Base-by-base conservation (phyloP, 164 flowering plant genomes). In the Stephania yunnanensis region DNA sequence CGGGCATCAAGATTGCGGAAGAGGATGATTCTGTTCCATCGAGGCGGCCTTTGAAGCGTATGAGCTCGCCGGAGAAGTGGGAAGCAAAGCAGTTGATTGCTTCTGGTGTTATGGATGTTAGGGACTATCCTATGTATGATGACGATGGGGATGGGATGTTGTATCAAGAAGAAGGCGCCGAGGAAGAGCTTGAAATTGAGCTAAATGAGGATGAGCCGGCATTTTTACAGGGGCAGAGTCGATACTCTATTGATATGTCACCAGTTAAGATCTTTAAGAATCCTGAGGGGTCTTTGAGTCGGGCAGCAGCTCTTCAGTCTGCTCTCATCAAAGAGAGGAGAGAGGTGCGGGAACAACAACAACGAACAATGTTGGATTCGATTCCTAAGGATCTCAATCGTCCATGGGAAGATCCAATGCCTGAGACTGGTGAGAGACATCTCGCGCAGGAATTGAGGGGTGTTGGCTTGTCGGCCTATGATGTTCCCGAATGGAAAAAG, bases 401-500 rank as follows among this genome's bases (percentile, higher is more conserved):
- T 44, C 98, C 97, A 10, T 95, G 98, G 98, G 98, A 95, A 81
- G 97, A 92, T 64, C 98, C 98, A 69, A 95, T 95, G 98, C 97
- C 98, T 1, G 98, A 95, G 87, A 85, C 94, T 0, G 98, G 98
- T 75, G 98, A 95, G 86, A 87, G 98, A 85, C 97, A 91, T 84
- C 91, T 95, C 69, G 97, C 98, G 4, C 98, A 95, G 85, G 98
- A 92, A 84, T 88, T 95, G 68, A 91, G 97, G 76, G 98, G 98
- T 77, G 98, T 92, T 61, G 97, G 98, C 0, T 79, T 95, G 58
- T 90, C 97, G 4, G 98, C 98, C 7, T 92, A 94, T 79, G 97
- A 94, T 81, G 89, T 90, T 96, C 98, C 98, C 17, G 98, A 94
- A 72, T 94, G 98, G 98, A 94, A 94, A 84, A 94, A 94, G 81